Evolutionary conservation across 2,329 filamentous ascomycete genomes (phyloP).

Genomic region (Penicillium sp.): DNA sequence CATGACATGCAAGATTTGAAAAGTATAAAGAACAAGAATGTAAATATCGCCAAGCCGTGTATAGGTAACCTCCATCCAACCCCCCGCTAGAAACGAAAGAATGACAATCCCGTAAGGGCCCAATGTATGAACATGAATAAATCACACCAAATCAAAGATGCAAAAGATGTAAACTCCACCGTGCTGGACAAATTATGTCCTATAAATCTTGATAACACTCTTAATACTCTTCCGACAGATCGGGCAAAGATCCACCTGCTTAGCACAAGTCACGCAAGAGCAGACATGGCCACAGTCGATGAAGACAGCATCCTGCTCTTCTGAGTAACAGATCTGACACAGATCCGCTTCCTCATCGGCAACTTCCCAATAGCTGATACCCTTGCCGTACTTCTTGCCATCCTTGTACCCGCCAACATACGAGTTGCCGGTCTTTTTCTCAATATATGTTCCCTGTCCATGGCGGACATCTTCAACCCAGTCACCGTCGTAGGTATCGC

Average conservation of each 20-base stretch:
- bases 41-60: background rate
- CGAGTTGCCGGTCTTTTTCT: conserved; percentile 59
- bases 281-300: conserved; percentile 65
- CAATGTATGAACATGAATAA: background rate
- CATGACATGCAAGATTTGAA: background rate
- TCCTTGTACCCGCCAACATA: conserved; percentile 63
- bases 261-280: conserved; percentile 60
- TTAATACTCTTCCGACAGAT: conserved; percentile 60
- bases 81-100: conserved; percentile 5
- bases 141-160: conserved; percentile 4
- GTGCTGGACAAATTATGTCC: conserved; percentile 31
- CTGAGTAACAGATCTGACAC: conserved; percentile 64
- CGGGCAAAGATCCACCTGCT: conserved; percentile 59
- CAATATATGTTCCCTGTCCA: conserved; percentile 58
- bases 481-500: conserved; percentile 50
- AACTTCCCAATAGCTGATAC: conserved; percentile 62
- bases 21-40: background rate
- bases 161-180: conserved; percentile 9
- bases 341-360: conserved; percentile 61
- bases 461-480: conserved; percentile 51
- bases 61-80: background rate
- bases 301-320: conserved; percentile 60
- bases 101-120: background rate
- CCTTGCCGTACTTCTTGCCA: conserved; percentile 61
- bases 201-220: conserved; percentile 59